Conservation (phyloP, 1,284 basidiomycete species). For the Butyriboletus appendiculatus region DNA sequence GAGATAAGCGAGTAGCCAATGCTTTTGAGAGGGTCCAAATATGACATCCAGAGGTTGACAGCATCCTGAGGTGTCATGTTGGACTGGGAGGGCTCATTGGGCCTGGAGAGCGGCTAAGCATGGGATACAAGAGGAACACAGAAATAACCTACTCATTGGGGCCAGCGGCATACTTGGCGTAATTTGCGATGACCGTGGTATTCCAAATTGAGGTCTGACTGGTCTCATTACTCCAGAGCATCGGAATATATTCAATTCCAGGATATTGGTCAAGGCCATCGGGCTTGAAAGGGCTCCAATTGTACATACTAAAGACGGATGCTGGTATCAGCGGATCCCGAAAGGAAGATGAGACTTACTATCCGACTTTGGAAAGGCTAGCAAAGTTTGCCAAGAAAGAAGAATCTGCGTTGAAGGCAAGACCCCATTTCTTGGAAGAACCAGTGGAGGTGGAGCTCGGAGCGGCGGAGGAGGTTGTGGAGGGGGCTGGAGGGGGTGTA, state of each 20-base stretch:
- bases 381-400: constrained; percentile 29
- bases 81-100: constrained; percentile 55
- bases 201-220: too few relatives aligned
- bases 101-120: constrained; percentile 38
- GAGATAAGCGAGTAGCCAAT: constrained; percentile 61
- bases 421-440: constrained; percentile 29
- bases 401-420: constrained; percentile 44
- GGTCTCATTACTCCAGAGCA: constrained; percentile 48
- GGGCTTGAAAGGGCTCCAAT: constrained; percentile 11
- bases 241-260: constrained; percentile 46
- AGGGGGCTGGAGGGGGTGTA: constrained; percentile 15
- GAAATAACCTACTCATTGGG: constrained; percentile 55
- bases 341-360: constrained; percentile 25
- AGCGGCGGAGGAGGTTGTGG: constrained; percentile 19
- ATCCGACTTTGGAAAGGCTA: constrained; percentile 25
- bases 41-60: constrained; percentile 57
- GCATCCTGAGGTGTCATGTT: constrained; percentile 56
- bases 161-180: constrained; percentile 45
- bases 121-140: neutral
- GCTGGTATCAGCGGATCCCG: neutral
- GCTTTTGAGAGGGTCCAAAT: constrained; percentile 61
- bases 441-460: constrained; percentile 1
- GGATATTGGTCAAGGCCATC: neutral
- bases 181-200: constrained; percentile 30
- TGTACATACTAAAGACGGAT: constrained; percentile 17